Evolutionary conservation across 257 asterid genomes (phyloP), one percentile per base, ranked within the genome.

Genomic region (Solanum chilense): DNA sequence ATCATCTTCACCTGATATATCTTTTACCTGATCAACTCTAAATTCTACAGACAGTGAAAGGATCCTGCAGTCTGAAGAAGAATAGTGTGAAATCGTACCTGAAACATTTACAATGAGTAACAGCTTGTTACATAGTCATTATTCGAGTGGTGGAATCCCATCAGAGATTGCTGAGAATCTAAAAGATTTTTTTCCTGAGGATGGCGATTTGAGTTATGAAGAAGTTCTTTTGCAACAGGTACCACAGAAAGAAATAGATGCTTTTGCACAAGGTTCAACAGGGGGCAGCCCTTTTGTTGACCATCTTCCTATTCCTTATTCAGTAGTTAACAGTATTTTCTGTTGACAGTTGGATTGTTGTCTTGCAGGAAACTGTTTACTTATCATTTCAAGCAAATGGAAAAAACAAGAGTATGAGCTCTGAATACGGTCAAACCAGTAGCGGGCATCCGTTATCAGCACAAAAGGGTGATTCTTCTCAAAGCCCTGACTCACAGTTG

Each of bases 121-220:
- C 87, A 87, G 77, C 56, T 93, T 93, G 88, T 85, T 85, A 80
- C 90, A 91, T 85, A 85, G 44, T 89, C 92, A 90, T 86, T 88
- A 87, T 90, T 66, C 93, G 86, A 89, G 90, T 87, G 93, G 89
- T 42, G 90, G 90, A 91, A 90, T 92, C 76, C 96, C 94, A n/a
- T 93, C 92, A 82, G 96, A 94, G 90, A 88, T 95, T 73, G 98
- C 97, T 58, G 95, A 93, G 84, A 92, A 93, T 90, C 87, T 94
- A 62, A 93, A 91, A 89, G 95, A 93, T 47, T 88, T 93, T 75
- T 93, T 91, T 89, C 98, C 98, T 8, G 99, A 95, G 90, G 93
- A 93, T 62, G 94, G 93, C 27, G 98, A 94, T 91, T 94, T 94
- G 20, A 91, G 93, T 86, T 92, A 76, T 80, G 97, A 97, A 89